phyloP scores from a whole-genome alignment of 352 stramenopile species.

The Sclerospora graminicola region DNA sequence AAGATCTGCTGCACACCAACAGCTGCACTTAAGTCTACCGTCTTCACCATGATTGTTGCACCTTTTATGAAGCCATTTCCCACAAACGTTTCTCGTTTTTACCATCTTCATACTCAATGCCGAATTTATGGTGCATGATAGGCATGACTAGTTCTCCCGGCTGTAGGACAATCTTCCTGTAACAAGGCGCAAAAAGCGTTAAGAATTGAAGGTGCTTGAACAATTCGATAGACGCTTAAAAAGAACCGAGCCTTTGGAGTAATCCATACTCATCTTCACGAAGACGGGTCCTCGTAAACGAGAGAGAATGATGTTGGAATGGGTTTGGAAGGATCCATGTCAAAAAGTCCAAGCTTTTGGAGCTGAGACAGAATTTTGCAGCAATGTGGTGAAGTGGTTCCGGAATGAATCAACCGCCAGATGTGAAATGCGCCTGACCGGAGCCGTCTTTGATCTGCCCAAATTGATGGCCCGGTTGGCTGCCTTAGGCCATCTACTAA shows the following conservation, averaged over 20 bases:
- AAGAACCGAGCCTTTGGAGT: constrained; percentile 71
- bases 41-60: constrained; percentile 94
- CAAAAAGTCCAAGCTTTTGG: constrained; percentile 85
- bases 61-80: constrained; percentile 85
- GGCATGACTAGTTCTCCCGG: constrained; percentile 90
- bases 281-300: constrained; percentile 19
- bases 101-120: constrained; percentile 64
- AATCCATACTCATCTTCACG: constrained; percentile 52
- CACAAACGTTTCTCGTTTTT: constrained; percentile 83
- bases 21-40: constrained; percentile 89
- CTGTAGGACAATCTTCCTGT: constrained; percentile 86
- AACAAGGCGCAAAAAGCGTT: constrained; percentile 82
- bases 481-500: no score
- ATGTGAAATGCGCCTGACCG: no score
- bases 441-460: no score
- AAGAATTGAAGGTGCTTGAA: constrained; percentile 47
- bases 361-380: constrained; percentile 87
- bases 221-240: constrained; percentile 41
- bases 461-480: no score
- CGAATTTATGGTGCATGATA: constrained; percentile 89
- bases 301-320: constrained; percentile 56
- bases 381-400: no score
- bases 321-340: constrained; percentile 40
- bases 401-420: no score
- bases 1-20: constrained; percentile 92